Base-by-base conservation (phyloP, 352 stramenopile species). In the Saprolegnia parasitica region DNA sequence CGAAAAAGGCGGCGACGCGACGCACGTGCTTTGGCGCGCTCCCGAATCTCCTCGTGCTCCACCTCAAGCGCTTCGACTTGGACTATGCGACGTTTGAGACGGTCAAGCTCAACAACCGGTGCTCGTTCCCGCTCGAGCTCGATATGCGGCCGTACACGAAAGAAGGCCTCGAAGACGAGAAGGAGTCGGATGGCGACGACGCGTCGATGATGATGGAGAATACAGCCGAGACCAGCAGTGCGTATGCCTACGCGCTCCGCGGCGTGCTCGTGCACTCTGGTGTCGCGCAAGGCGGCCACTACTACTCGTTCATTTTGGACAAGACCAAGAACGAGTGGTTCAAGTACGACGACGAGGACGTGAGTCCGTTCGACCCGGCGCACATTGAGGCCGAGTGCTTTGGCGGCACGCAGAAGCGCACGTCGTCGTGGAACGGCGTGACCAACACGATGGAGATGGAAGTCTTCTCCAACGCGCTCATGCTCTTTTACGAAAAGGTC, bases 401-500 rank as follows among this genome's bases (percentile, higher is more conserved):
- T 84, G 97, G 97, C n/a, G 97, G 97, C 23, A 97, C 98, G 18
- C 86, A 98, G 68, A 61, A 42, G 45, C 40, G 56, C 20, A 73
- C 83, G 83, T 13, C 84, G 85, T 91, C 82, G 24, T 99, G 93
- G 89, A 93, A 99, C 73, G 97, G 97, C 20, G 87, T 97, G 23
- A 95, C 77, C 67, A 98, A 98, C 71, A 95, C 92, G 21, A 96
- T 99, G 76, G 97, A 99, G 74, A 98, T 97, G 81, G 97, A 99
- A 76, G 91, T 98, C 16, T 98, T 98, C 76, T 97, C 95, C 61
- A 99, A 99, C 74, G 97, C 96, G 5, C 78, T 99, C 5, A 99
- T 99, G 94, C 81, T 99, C 0, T 99, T 99, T 73, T 99, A 99
- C 72, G 97, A 99, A 71, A 99, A 99, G 77, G 89, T 99, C 26